phyloP scores from a whole-genome alignment of 2,329 filamentous ascomycete genomes.

The Chaetothyriales sp. region DNA sequence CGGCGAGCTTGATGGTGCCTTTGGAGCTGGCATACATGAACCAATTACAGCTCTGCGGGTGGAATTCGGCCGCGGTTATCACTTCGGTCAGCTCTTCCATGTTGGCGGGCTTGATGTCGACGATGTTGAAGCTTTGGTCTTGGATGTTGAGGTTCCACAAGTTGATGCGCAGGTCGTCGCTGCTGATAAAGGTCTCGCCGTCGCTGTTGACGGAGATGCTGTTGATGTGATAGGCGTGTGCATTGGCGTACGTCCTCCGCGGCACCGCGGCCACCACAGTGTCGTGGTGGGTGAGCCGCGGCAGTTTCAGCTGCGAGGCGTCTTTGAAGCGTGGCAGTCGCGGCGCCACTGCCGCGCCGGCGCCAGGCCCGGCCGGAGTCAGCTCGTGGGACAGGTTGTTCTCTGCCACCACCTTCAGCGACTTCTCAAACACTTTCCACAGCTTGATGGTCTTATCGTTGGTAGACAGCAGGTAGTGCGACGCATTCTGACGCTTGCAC shows the following conservation, averaged over 20 bases:
- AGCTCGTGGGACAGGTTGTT: slow-evolving; percentile 95
- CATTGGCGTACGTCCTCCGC: slow-evolving; percentile 91
- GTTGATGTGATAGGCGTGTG: slow-evolving; percentile 98
- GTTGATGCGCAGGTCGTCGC: slow-evolving; percentile 93
- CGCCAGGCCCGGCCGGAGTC: slow-evolving; percentile 63
- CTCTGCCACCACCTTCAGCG: slow-evolving; percentile 94
- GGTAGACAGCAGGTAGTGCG: slow-evolving; percentile 93
- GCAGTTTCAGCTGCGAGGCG: slow-evolving; percentile 75
- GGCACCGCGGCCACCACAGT: slow-evolving; percentile 95
- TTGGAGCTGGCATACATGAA: slow-evolving; percentile 99
- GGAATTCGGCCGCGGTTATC: slow-evolving; percentile 95
- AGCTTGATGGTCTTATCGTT: slow-evolving; percentile 99
- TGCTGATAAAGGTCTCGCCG: slow-evolving; percentile 97
- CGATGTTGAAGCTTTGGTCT: slow-evolving; percentile 99
- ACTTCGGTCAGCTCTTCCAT: slow-evolving; percentile 99
- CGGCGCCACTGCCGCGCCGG: slow-evolving; percentile 55
- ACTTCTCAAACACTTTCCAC: slow-evolving; percentile 99
- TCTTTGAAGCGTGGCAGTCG: slow-evolving; percentile 65
- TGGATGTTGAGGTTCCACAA: slow-evolving; percentile 99
- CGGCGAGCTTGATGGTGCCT: slow-evolving; percentile 94
- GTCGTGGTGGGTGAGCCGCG: slow-evolving; percentile 92
- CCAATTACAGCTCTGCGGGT: slow-evolving; percentile 95
- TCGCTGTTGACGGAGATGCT: slow-evolving; percentile 99
- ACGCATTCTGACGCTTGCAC: slow-evolving; percentile 95
- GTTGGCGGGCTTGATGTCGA: slow-evolving; percentile 98